Conservation (phyloP, 805 yeast species). For the Ogataea sp. region DNA sequence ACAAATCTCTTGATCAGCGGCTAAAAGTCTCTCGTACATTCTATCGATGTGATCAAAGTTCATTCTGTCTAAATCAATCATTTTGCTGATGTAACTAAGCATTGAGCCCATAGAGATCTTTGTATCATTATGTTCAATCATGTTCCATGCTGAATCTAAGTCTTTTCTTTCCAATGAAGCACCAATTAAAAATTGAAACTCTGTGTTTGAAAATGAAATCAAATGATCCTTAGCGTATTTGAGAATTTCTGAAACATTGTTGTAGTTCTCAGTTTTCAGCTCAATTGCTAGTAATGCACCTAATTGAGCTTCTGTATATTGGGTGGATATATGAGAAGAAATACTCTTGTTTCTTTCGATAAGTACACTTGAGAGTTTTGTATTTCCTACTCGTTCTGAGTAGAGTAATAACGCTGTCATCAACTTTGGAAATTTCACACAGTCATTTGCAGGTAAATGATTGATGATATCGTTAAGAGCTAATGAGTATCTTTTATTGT, state of each 20-base stretch:
- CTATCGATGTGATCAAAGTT: conserved; percentile 17
- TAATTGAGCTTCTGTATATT: conserved; percentile 21
- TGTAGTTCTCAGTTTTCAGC: conserved; percentile 17
- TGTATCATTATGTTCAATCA: conserved; percentile 14
- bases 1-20: conserved; percentile 6
- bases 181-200: conserved; percentile 23
- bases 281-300: conserved; percentile 21
- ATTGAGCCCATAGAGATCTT: conserved; percentile 16
- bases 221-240: conserved; percentile 17
- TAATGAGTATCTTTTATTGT: conserved; percentile 18
- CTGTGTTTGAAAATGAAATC: conserved; percentile 16
- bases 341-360: too few species aligned
- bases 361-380: too few species aligned
- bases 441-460: conserved; percentile 25
- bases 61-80: conserved; percentile 15
- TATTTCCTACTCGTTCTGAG: too few species aligned
- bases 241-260: conserved; percentile 21
- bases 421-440: conserved; percentile 23
- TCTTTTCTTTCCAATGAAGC: conserved; percentile 14
- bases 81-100: conserved; percentile 19
- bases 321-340: conserved; percentile 13
- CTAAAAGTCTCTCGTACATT: conserved; percentile 14
- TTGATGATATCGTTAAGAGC: conserved; percentile 18
- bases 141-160: conserved; percentile 19
- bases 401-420: conserved; percentile 24